Base-by-base conservation (phyloP, 345 rosid genomes). In the Eucalyptus virginea region DNA sequence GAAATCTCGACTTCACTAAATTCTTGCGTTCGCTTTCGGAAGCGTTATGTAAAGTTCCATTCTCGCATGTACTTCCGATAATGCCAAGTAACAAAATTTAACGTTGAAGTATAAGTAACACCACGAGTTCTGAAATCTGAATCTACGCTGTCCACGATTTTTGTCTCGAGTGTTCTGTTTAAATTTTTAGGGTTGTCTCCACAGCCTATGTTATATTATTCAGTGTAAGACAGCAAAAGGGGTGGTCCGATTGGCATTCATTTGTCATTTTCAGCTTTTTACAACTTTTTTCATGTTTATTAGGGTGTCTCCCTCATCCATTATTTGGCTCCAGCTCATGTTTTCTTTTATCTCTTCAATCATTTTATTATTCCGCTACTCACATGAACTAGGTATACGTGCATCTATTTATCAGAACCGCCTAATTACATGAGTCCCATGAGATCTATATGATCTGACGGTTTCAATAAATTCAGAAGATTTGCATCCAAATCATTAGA, bases 211-310 rank as follows among this genome's bases (percentile, higher is more conserved):
- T 37, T 77, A 12, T 40, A 40, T 77, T 21, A 42, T 37, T 77
- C 47, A 21, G 85, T 11, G 85, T 11, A 40, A 21, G 85, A 40
- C 85, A 37, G 85, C 85, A 40, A 40, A 77, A 77, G 85, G 47
- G 17, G 15, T 23, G 85, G 85, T 11, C 2, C 83, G 83, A 40
- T 40, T 37, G 83, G 83, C 83, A 21, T 23, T 40, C 85, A 21
- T 77, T 77, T 77, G 85, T 77, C 85, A 77, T 77, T 77, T 77
- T 77, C 85, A 77, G 85, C 85, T 77, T 77, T 77, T 40, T 77
- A 11, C 85, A 23, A 77, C 85, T 77, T 77, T 77, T 77, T 6
- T 13, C 24, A 40, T 40, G 47, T 40, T 77, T 77, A 77, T 77
- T 40, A 6, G 47, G 85, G 30, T 77, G 85, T 77, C 85, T 21